Conservation (phyloP, 2,329 filamentous ascomycete species). For the Phyllosticta paracitricarpa region DNA sequence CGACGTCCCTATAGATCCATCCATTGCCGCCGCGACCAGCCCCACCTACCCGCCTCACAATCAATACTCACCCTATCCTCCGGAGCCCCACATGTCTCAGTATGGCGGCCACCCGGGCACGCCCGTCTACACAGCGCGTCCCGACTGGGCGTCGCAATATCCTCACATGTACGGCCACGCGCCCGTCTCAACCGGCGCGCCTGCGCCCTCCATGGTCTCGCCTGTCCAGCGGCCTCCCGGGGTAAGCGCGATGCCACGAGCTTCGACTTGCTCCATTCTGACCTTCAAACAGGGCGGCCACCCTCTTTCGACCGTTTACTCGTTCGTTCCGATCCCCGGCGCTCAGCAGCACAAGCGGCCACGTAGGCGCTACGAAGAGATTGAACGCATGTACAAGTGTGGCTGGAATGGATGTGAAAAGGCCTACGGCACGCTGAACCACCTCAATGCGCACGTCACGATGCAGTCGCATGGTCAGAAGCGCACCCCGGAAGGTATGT, state of each 20-base stretch:
- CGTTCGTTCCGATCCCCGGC: slow-evolving; percentile 93
- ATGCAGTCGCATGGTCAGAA: slow-evolving; percentile 97
- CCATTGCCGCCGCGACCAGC: slow-evolving; percentile 85
- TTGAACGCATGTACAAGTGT: slow-evolving; percentile 99
- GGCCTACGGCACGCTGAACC: slow-evolving; percentile 94
- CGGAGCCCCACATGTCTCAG: slow-evolving; percentile 78
- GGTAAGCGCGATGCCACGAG: slow-evolving; percentile 38
- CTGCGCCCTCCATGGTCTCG: slow-evolving; percentile 47
- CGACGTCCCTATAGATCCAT: slow-evolving; percentile 98
- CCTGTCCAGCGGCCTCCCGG: slow-evolving; percentile 52
- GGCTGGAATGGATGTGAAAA: slow-evolving; percentile 98
- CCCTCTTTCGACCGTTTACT: slow-evolving; percentile 72
- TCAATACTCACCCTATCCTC: slow-evolving; percentile 79
- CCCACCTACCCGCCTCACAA: slow-evolving; percentile 74
- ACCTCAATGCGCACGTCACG: slow-evolving; percentile 94
- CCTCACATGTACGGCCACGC: slow-evolving; percentile 39
- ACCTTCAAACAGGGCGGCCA: slow-evolving; percentile 36
- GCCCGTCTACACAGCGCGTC: slow-evolving; percentile 55
- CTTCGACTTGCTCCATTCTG: not conserved
- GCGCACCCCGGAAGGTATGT: slow-evolving; percentile 90
- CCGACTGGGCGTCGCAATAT: slow-evolving; percentile 62
- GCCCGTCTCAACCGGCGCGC: slow-evolving; percentile 48
- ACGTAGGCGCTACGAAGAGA: slow-evolving; percentile 88
- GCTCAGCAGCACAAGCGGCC: slow-evolving; percentile 96
- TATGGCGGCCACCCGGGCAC: slow-evolving; percentile 53